Conservation (phyloP, 2,329 filamentous ascomycete species). For the Trichoderma atrobrunneum region DNA sequence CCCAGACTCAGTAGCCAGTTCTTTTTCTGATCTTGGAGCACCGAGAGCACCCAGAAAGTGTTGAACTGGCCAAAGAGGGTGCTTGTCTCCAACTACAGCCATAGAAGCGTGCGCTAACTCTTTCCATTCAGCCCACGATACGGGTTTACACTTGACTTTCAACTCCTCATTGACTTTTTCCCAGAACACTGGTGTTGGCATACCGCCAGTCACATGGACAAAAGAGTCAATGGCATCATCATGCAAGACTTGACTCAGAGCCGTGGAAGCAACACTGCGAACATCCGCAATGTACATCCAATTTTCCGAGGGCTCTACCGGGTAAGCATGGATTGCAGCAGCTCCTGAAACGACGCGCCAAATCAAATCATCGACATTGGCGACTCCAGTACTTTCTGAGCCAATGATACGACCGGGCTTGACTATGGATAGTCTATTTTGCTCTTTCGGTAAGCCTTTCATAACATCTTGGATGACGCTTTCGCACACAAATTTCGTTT, state of each 20-base stretch:
- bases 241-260: constrained; percentile 15
- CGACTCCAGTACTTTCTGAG: constrained; percentile 21
- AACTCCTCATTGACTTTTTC: constrained; percentile 20
- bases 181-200: constrained; percentile 24
- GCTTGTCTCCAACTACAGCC: constrained; percentile 21
- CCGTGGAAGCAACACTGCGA: constrained; percentile 17
- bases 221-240: neutral
- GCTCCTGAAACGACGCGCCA: constrained; percentile 25
- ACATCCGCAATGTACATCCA: constrained; percentile 24
- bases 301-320: constrained; percentile 12
- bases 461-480: constrained; percentile 19
- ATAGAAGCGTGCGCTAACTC: constrained; percentile 12
- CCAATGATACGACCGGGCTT: constrained; percentile 28
- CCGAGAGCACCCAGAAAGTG: constrained; percentile 22
- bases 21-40: neutral
- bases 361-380: constrained; percentile 27
- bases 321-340: constrained; percentile 17
- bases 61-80: constrained; percentile 29
- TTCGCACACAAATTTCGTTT: constrained; percentile 28
- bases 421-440: constrained; percentile 21
- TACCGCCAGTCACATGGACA: constrained; percentile 20
- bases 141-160: constrained; percentile 4
- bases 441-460: neutral
- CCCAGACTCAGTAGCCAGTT: neutral
- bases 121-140: constrained; percentile 22